Evolutionary conservation across 139 green algal genomes (phyloP).

Genomic region (Chlamydomonas sphaeroides): DNA sequence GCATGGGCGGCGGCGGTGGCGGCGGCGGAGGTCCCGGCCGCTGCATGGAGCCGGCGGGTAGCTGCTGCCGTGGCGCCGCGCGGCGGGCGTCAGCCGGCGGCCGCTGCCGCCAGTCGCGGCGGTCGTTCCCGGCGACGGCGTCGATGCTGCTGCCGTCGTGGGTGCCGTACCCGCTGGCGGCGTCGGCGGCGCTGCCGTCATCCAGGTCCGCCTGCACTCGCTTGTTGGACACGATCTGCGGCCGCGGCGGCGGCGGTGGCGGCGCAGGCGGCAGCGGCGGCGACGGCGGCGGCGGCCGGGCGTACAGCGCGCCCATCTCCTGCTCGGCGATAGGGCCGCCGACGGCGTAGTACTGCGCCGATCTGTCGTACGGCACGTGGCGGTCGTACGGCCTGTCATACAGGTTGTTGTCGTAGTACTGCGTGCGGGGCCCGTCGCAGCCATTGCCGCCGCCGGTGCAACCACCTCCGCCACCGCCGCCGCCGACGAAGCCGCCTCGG

Average conservation of each 20-base stretch:
- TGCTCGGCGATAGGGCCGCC: background rate
- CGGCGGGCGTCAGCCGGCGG: no score
- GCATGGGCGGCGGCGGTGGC: background rate
- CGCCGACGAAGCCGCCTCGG: no score
- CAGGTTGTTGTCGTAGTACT: background rate
- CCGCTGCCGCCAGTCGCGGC: background rate
- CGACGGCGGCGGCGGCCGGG: background rate
- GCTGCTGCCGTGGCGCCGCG: background rate
- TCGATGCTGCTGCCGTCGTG: slow-evolving; percentile 8
- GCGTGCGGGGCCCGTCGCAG: background rate
- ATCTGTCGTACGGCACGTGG: background rate
- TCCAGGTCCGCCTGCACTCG: background rate
- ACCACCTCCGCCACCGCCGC: background rate
- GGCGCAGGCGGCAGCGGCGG: background rate
- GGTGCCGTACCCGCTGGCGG: background rate
- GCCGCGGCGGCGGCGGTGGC: background rate
- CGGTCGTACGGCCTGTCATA: background rate
- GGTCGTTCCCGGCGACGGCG: background rate
- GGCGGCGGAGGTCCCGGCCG: background rate
- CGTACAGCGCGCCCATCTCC: no score
- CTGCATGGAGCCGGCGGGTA: background rate
- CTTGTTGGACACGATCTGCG: slow-evolving; percentile 11
- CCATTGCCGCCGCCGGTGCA: background rate
- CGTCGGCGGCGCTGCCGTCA: background rate
- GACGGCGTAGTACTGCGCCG: no score